phyloP scores from a whole-genome alignment of 2,329 filamentous ascomycete genomes.

The Fusarium beomiforme region DNA sequence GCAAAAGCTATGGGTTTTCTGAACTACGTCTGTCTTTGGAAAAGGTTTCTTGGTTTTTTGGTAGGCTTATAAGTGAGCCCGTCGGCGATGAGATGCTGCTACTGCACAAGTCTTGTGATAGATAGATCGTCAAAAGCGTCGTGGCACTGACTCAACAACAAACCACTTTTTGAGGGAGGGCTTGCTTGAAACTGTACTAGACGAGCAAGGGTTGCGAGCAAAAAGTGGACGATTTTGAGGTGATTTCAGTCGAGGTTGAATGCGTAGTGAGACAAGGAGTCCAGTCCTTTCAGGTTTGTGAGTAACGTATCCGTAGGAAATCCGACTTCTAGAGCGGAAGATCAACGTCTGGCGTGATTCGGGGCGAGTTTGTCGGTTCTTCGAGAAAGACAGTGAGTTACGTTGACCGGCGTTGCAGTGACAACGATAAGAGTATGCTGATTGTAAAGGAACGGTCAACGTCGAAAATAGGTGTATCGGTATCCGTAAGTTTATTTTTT shows the following conservation, averaged over 20 bases:
- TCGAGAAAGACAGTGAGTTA: slow-evolving; percentile 34
- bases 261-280: slow-evolving; percentile 40
- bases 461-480: slow-evolving; percentile 41
- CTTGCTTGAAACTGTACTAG: slow-evolving; percentile 20
- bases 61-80: slow-evolving; percentile 12
- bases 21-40: slow-evolving; percentile 4
- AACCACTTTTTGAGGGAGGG: slow-evolving; percentile 18
- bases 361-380: slow-evolving; percentile 19
- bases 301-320: slow-evolving; percentile 2
- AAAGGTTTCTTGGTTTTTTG: background rate
- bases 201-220: slow-evolving; percentile 23
- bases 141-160: slow-evolving; percentile 36
- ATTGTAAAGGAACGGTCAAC: slow-evolving; percentile 44
- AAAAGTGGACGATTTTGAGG: slow-evolving; percentile 20
- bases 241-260: slow-evolving; percentile 17
- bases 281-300: slow-evolving; percentile 40
- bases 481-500: slow-evolving; percentile 26
- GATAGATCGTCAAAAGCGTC: slow-evolving; percentile 7
- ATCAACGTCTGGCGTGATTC: slow-evolving; percentile 26
- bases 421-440: slow-evolving; percentile 12
- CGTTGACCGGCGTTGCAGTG: slow-evolving; percentile 24
- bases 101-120: slow-evolving; percentile 10
- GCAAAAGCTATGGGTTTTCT: background rate
- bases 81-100: slow-evolving; percentile 3
- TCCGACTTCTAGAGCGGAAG: slow-evolving; percentile 32